Evolutionary conservation across 164 flowering plant genomes (phyloP).

Genomic region (Chloranthus sessilifolius): DNA sequence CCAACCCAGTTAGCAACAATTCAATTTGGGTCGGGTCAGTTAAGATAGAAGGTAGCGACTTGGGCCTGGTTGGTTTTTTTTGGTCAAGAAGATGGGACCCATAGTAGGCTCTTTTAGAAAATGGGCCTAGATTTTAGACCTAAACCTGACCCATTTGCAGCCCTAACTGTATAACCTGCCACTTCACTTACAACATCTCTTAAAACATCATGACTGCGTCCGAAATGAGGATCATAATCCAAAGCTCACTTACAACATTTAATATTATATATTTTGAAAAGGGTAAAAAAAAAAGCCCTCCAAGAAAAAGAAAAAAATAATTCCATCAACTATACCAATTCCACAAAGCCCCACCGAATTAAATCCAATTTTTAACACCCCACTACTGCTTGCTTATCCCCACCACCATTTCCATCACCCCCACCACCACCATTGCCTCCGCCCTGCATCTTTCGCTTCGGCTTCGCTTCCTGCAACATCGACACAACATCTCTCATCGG

Average conservation of each 20-base stretch:
- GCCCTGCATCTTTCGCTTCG: constrained; percentile 59
- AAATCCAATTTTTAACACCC: constrained; percentile 40
- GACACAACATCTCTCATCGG: constrained; percentile 95
- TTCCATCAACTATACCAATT: constrained; percentile 39
- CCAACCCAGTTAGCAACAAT: no score
- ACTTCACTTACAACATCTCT: no score
- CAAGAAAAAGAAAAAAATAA: constrained; percentile 14
- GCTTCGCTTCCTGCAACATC: constrained; percentile 91
- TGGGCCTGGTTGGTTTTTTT: no score
- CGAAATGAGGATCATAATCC: constrained; percentile 7
- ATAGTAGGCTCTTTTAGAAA: no score
- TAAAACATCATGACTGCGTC: no score
- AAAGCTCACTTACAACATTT: constrained; percentile 1
- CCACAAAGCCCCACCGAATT: constrained; percentile 21
- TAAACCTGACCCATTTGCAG: no score
- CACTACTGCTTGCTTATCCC: constrained; percentile 12
- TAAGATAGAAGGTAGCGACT: no score
- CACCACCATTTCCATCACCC: constrained; percentile 14
- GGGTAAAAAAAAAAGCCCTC: constrained; percentile 15
- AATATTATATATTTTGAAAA: constrained; percentile 13
- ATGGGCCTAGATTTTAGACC: no score
- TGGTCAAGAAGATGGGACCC: no score
- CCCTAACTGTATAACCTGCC: no score
- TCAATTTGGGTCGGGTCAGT: no score
- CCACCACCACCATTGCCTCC: constrained; percentile 15